Conservation (phyloP, 257 asterid genomes). For the Penstemon barbatus region DNA sequence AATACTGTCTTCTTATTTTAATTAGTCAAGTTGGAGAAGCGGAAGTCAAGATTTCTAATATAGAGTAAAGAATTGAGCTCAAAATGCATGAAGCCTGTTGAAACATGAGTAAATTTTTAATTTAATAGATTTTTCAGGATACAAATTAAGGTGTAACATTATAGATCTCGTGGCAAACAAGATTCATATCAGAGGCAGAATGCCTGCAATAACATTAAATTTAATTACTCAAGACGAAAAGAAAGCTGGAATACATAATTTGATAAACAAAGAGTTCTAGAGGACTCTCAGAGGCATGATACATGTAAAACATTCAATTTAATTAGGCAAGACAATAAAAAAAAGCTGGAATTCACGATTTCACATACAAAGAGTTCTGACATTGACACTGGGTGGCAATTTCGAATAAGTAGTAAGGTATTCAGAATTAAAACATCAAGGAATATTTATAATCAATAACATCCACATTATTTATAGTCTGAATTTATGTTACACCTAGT, state of each 20-base stretch:
- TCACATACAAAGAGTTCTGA: slow-evolving; percentile 17
- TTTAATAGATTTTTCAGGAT: slow-evolving; percentile 10
- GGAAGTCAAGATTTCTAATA: neutral
- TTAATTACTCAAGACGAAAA: slow-evolving; percentile 13
- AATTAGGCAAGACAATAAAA: slow-evolving; percentile 11
- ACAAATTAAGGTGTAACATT: neutral
- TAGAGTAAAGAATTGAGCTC: slow-evolving; percentile 1
- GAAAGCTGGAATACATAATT: slow-evolving; percentile 8
- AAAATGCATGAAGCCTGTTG: neutral
- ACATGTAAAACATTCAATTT: slow-evolving; percentile 12
- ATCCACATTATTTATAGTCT: slow-evolving; percentile 1
- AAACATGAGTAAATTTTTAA: neutral
- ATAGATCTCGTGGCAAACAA: neutral
- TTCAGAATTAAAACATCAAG: slow-evolving; percentile 14
- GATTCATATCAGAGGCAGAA: slow-evolving; percentile 1
- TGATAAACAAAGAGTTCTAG: slow-evolving; percentile 17
- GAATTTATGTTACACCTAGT: neutral
- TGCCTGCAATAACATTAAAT: slow-evolving; percentile 10
- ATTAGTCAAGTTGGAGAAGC: neutral
- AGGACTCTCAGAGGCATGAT: neutral
- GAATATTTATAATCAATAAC: slow-evolving; percentile 16
- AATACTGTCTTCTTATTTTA: neutral
- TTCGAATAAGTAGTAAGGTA: slow-evolving; percentile 1
- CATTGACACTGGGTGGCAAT: slow-evolving; percentile 20
- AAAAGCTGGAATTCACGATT: slow-evolving; percentile 9